A percentile compares a stretch with the other conserved stretches of the same genome.
These are phyloP conservation scores for Nephelium lappaceum DNA, from an alignment of 345 rosid species.

Conservation along the genomic window DNA sequence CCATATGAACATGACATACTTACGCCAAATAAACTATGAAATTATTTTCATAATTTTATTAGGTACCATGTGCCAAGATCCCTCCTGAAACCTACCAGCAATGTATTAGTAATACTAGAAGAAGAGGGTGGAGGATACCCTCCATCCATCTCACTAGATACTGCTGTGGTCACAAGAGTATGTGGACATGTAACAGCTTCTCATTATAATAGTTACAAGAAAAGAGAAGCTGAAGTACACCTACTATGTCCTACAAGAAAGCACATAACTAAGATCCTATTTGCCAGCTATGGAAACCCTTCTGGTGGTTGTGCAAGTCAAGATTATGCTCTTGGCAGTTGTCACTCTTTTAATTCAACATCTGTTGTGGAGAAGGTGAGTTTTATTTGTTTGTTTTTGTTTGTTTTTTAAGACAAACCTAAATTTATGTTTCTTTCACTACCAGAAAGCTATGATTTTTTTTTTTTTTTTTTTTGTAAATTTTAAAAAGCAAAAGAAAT, in stretches of 20 bases:
- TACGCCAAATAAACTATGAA: neutral
- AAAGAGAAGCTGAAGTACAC: neutral
- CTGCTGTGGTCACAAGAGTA: neutral
- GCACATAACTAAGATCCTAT: neutral
- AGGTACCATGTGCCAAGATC: conserved; percentile 23
- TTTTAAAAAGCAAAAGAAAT: too few relatives aligned
- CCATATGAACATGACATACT: too few relatives aligned
- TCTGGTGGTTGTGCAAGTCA: neutral
- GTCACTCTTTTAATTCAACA: conserved; percentile 7
- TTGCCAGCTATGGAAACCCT: conserved; percentile 25
- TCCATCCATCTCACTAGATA: neutral
- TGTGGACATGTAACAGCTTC: conserved; percentile 12
- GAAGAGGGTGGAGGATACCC: conserved; percentile 21
- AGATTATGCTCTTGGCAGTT: neutral
- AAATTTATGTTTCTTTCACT: too few relatives aligned
- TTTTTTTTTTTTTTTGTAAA: too few relatives aligned
- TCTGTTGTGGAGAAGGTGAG: conserved; percentile 14
- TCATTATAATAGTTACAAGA: neutral
- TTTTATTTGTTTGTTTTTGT: neutral
- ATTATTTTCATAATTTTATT: neutral
- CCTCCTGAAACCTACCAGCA: conserved; percentile 7
- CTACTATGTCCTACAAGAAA: neutral
- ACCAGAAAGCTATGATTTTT: too few relatives aligned
- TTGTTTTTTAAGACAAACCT: too few relatives aligned
- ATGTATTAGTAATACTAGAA: conserved; percentile 12